Percentiles rank a stretch among this genome's conserved stretches.
Evolutionary conservation across 768 basidiomycete species (phyloP).

Genomic region (Sporobolomyces phaffii): DNA sequence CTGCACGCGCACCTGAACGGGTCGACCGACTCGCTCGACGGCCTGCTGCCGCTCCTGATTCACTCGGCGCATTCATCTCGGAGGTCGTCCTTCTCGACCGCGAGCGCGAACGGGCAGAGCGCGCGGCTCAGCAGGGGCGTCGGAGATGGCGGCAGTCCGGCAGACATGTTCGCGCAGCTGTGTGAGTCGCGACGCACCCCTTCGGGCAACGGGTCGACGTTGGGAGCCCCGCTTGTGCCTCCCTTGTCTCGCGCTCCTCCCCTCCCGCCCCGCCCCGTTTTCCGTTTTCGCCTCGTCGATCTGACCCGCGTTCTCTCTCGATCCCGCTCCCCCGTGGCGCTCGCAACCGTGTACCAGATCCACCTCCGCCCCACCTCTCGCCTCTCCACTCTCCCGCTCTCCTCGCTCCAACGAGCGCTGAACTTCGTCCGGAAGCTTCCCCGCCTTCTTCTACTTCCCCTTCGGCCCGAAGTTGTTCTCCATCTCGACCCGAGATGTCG

Average conservation of each 20-base stretch:
- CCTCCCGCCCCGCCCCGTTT: neutral
- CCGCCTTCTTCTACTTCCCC: too few species aligned
- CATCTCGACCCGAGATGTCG: neutral
- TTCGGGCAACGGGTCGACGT: too few species aligned
- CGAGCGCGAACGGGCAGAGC: neutral
- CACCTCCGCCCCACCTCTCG: slow-evolving; percentile 23
- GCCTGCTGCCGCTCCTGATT: neutral
- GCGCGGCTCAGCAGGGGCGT: neutral
- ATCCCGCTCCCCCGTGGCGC: neutral
- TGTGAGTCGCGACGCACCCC: slow-evolving; percentile 6
- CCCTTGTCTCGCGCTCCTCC: neutral
- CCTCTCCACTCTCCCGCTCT: slow-evolving; percentile 6
- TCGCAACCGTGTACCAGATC: neutral
- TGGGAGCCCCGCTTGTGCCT: neutral
- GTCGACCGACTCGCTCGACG: neutral
- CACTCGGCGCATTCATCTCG: neutral
- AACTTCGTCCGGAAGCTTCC: neutral
- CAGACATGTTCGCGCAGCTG: slow-evolving; percentile 51
- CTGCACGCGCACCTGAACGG: slow-evolving; percentile 9
- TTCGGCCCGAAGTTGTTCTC: neutral
- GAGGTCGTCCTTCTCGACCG: neutral
- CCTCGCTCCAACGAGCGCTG: neutral
- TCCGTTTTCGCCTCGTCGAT: neutral
- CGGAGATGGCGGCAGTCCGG: slow-evolving; percentile 5
- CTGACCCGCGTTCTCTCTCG: neutral